Evolutionary conservation across 441 rosid species (phyloP).

Genomic region (Codiaeum variegatum): DNA sequence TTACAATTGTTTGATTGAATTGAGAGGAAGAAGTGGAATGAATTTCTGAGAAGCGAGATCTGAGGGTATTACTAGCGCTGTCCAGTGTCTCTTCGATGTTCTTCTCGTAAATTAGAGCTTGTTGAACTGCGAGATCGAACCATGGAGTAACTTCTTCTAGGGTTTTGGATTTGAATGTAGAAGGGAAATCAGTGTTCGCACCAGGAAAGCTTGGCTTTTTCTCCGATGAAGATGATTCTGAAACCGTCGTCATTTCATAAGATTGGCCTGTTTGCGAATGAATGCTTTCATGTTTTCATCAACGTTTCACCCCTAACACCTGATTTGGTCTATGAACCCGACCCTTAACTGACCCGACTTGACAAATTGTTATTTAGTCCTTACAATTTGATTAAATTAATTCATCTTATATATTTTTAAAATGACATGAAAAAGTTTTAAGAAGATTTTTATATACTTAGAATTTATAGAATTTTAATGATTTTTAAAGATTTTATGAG

Average conservation of each 20-base stretch:
- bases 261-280: background rate
- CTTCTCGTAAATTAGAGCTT: conserved; percentile 50
- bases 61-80: conserved; percentile 42
- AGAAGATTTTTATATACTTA: too few relatives aligned
- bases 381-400: too few relatives aligned
- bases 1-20: conserved; percentile 60
- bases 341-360: too few relatives aligned
- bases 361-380: too few relatives aligned
- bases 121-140: conserved; percentile 61
- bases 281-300: background rate
- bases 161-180: conserved; percentile 35
- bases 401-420: too few relatives aligned
- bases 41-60: conserved; percentile 63
- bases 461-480: too few relatives aligned
- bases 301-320: background rate
- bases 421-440: too few relatives aligned
- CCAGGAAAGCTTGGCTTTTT: conserved; percentile 23
- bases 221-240: conserved; percentile 41
- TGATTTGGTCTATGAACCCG: background rate
- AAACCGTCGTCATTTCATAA: conserved; percentile 36
- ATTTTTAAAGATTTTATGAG: too few relatives aligned
- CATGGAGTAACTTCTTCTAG: conserved; percentile 52
- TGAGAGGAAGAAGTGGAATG: conserved; percentile 68
- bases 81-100: conserved; percentile 42
- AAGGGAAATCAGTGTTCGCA: conserved; percentile 17